phyloP scores from a whole-genome alignment of 2,329 filamentous ascomycete species.

The Pyrenochaeta sp. region DNA sequence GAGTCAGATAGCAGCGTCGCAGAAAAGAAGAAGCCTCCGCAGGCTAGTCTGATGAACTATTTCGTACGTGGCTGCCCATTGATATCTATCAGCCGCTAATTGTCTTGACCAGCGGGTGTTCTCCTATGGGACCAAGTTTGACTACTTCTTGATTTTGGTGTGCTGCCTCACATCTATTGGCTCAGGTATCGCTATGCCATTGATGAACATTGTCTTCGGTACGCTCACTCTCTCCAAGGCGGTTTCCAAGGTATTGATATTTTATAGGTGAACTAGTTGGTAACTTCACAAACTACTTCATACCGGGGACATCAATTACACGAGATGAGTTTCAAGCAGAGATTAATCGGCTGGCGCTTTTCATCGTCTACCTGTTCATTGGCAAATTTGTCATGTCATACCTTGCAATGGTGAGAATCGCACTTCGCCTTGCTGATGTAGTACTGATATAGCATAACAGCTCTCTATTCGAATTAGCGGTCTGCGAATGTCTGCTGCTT shows the following conservation, averaged over 20 bases:
- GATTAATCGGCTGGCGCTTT: slow-evolving; percentile 52
- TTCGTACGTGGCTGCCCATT: slow-evolving; percentile 32
- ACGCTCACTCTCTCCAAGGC: slow-evolving; percentile 44
- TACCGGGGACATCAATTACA: slow-evolving; percentile 52
- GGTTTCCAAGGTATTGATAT: slow-evolving; percentile 3
- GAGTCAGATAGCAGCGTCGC: not conserved
- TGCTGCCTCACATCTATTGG: slow-evolving; percentile 44
- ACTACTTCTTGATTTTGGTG: slow-evolving; percentile 37
- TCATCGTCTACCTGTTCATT: slow-evolving; percentile 48
- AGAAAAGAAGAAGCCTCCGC: slow-evolving; percentile 25
- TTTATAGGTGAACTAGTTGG: slow-evolving; percentile 54
- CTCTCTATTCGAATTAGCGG: slow-evolving; percentile 60
- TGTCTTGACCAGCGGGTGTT: slow-evolving; percentile 40
- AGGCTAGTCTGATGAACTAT: slow-evolving; percentile 40
- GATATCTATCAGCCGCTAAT: not conserved
- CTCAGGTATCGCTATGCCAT: slow-evolving; percentile 53
- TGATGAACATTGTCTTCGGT: slow-evolving; percentile 70
- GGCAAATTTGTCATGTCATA: slow-evolving; percentile 46
- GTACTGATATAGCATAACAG: slow-evolving; percentile 19
- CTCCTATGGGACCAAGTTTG: slow-evolving; percentile 42
- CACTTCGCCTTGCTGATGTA: not conserved
- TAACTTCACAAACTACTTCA: slow-evolving; percentile 66
- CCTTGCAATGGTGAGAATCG: slow-evolving; percentile 38
- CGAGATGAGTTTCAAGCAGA: slow-evolving; percentile 59
- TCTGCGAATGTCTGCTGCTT: slow-evolving; percentile 59